phyloP scores from a whole-genome alignment of 129 eudicot species.

The Flaveria sonorensis region DNA sequence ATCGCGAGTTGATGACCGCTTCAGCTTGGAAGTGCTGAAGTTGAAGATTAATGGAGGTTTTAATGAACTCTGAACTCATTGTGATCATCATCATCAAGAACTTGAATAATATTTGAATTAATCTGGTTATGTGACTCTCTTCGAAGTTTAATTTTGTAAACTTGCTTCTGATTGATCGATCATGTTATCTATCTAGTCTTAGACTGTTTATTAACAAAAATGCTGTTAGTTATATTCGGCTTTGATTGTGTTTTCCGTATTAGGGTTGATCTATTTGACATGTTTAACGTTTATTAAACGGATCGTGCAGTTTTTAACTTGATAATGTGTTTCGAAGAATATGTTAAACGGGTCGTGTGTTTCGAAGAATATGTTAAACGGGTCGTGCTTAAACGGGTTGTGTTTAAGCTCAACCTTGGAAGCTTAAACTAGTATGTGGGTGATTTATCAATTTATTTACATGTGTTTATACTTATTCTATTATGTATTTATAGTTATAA shows the following conservation, averaged over 20 bases:
- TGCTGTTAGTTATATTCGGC: not conserved
- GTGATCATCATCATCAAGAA: constrained; percentile 5
- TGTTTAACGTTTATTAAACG: not conserved
- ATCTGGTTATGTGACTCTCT: constrained; percentile 39
- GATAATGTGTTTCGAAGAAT: no score
- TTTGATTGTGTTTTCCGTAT: constrained; percentile 1
- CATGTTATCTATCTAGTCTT: constrained; percentile 30
- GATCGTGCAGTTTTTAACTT: no score
- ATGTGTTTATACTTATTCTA: no score
- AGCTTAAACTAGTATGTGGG: no score
- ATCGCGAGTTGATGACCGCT: constrained; percentile 51
- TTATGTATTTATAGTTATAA: no score
- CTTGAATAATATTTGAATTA: constrained; percentile 42
- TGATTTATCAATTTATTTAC: no score
- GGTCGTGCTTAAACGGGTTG: no score
- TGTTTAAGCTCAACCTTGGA: no score
- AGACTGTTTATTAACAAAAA: constrained; percentile 25
- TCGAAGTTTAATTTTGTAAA: constrained; percentile 42
- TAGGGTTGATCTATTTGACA: not conserved
- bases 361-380: no score
- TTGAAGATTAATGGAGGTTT: constrained; percentile 41
- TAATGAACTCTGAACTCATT: constrained; percentile 35
- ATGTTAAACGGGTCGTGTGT: no score
- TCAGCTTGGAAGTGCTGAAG: constrained; percentile 71
- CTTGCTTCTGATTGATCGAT: constrained; percentile 36